Percentiles rank a stretch among this genome's conserved stretches.
phyloP scores from a whole-genome alignment of 2,329 filamentous ascomycete species.

The Cladosporium phlei region DNA sequence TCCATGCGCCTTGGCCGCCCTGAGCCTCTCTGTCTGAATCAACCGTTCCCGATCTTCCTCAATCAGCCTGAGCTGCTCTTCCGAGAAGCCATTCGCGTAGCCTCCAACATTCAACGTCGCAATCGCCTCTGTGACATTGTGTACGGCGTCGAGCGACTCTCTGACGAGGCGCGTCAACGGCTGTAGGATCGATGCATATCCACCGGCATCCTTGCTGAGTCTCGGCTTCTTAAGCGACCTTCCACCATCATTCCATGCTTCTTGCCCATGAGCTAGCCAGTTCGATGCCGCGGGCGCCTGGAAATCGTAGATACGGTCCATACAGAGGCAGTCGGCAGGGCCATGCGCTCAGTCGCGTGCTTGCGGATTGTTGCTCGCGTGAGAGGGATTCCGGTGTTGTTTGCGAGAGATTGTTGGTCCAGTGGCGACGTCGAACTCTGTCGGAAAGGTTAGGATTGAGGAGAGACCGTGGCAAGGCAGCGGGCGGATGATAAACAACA shows the following conservation, averaged over 20 bases:
- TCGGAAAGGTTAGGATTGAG: too few relatives aligned
- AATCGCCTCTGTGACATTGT: conserved; percentile 7
- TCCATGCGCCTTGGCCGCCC: conserved; percentile 12
- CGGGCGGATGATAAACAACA: too few relatives aligned
- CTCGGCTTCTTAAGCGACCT: conserved; percentile 15
- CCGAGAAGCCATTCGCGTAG: conserved; percentile 2
- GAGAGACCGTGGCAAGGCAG: too few relatives aligned
- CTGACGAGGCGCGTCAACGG: conserved; percentile 16
- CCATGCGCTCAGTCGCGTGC: conserved; percentile 7
- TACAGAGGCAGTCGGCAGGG: conserved; percentile 9
- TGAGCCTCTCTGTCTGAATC: conserved; percentile 8
- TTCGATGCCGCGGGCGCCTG: conserved; percentile 11
- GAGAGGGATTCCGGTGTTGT: too few relatives aligned
- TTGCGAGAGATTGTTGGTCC: too few relatives aligned
- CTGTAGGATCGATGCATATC: conserved; percentile 16
- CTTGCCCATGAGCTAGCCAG: neutral
- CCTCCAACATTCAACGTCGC: conserved; percentile 4
- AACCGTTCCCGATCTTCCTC: conserved; percentile 9
- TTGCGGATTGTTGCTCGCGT: too few relatives aligned
- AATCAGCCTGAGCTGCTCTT: conserved; percentile 14
- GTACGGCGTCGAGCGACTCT: conserved; percentile 17
- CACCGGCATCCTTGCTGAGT: conserved; percentile 9
- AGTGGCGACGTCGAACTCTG: too few relatives aligned
- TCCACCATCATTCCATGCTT: conserved; percentile 7
- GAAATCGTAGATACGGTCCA: conserved; percentile 16